A percentile compares a stretch with the other conserved stretches of the same genome.
Conservation (phyloP, 495 filamentous ascomycete genomes). For the Clavariopsis aquatica region DNA sequence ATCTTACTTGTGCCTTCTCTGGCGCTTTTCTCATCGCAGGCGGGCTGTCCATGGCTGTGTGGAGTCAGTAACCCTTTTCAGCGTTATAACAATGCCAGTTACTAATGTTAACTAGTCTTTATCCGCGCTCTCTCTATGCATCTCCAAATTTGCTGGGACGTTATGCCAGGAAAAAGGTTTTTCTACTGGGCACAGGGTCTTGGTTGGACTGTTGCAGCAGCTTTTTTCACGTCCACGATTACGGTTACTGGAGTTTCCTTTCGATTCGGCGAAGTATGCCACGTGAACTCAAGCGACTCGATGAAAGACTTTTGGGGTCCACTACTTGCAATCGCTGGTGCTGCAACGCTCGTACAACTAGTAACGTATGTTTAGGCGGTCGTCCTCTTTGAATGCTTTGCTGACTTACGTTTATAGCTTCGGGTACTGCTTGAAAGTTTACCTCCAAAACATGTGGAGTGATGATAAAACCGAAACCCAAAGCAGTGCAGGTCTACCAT, state of each 20-base stretch:
- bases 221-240: slow-evolving; percentile 72
- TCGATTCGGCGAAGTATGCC: slow-evolving; percentile 86
- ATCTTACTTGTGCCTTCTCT: slow-evolving; percentile 79
- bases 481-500: slow-evolving; percentile 71
- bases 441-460: slow-evolving; percentile 74
- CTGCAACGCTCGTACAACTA: slow-evolving; percentile 76
- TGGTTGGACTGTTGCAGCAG: slow-evolving; percentile 80
- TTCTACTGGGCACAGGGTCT: slow-evolving; percentile 80
- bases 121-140: slow-evolving; percentile 88
- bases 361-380: slow-evolving; percentile 46
- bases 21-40: slow-evolving; percentile 82
- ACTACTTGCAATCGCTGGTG: slow-evolving; percentile 72
- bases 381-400: neutral
- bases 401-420: slow-evolving; percentile 63
- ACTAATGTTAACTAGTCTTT: slow-evolving; percentile 59
- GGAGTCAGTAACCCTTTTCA: slow-evolving; percentile 57
- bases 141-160: slow-evolving; percentile 96
- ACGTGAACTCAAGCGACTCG: slow-evolving; percentile 83
- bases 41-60: slow-evolving; percentile 78
- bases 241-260: slow-evolving; percentile 90
- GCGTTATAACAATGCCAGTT: neutral
- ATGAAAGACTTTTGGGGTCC: slow-evolving; percentile 89
- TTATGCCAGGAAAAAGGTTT: slow-evolving; percentile 82
- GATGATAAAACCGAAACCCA: slow-evolving; percentile 61
- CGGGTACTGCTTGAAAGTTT: slow-evolving; percentile 91